phyloP scores from a whole-genome alignment of 2,329 filamentous ascomycete species.

The Thielaviopsis populi region DNA sequence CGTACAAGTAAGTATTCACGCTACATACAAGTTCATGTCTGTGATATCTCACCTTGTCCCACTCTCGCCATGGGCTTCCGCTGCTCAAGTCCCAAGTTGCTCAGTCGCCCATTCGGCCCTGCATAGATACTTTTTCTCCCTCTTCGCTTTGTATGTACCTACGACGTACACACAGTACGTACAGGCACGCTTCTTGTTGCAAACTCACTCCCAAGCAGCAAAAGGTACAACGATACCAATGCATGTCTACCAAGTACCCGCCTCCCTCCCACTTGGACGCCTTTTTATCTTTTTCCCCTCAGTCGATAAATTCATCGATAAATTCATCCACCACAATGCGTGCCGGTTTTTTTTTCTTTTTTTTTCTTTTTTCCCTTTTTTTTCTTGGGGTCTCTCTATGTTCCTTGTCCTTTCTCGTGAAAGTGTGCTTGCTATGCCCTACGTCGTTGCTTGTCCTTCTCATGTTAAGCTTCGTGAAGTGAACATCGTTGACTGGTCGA shows the following conservation, averaged over 20 bases:
- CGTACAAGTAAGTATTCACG: too few species aligned
- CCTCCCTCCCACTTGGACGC: background rate
- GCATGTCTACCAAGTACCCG: background rate
- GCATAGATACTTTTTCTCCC: conserved; percentile 1
- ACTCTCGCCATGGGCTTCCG: background rate
- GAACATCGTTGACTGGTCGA: conserved; percentile 1
- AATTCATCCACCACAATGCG: background rate
- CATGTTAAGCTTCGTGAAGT: conserved; percentile 2
- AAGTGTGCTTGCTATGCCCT: background rate
- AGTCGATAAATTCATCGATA: background rate
- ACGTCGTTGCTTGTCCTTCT: background rate
- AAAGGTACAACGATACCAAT: conserved; percentile 2
- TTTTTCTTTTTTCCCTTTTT: background rate
- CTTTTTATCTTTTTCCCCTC: background rate
- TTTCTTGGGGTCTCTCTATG: background rate
- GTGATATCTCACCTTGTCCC: background rate
- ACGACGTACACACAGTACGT: background rate
- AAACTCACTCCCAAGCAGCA: background rate
- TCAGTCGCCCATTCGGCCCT: background rate
- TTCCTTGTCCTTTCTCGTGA: background rate
- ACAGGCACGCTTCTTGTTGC: background rate
- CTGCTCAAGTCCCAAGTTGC: background rate
- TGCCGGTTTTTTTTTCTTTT: too few species aligned
- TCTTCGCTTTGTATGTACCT: background rate
- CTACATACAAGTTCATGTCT: too few species aligned